phyloP scores from a whole-genome alignment of 73 alveolate genomes.

The Paramecium pentaurelia region DNA sequence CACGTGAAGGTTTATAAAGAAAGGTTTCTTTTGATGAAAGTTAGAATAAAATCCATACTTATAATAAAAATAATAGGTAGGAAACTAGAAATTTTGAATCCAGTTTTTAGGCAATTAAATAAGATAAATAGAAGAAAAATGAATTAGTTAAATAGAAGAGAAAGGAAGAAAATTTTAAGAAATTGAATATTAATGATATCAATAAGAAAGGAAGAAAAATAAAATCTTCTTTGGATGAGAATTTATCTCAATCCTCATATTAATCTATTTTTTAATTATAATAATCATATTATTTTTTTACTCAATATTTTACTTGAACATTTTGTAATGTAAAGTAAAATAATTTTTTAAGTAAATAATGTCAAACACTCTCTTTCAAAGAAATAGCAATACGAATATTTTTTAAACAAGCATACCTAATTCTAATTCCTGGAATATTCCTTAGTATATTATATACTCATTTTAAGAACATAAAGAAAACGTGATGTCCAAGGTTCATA shows the following conservation, averaged over 20 bases:
- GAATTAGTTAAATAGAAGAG: constrained; percentile 8
- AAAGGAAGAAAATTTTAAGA: constrained; percentile 38
- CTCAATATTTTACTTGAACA: background rate
- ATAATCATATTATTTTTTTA: background rate
- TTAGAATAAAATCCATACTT: background rate
- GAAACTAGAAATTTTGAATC: constrained; percentile 1
- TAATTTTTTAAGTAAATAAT: background rate
- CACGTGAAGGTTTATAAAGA: background rate
- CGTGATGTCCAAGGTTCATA: background rate
- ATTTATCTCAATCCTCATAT: constrained; percentile 18
- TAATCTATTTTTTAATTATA: background rate
- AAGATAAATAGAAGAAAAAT: constrained; percentile 15
- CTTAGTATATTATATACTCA: background rate
- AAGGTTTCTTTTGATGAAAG: constrained; percentile 39
- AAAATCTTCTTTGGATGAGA: constrained; percentile 38
- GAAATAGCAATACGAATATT: background rate
- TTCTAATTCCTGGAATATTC: background rate
- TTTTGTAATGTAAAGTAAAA: background rate
- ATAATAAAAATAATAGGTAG: background rate
- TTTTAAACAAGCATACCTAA: background rate
- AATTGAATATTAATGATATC: constrained; percentile 20
- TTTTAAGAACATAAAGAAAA: background rate
- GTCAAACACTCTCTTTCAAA: background rate
- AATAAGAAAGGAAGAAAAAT: constrained; percentile 23
- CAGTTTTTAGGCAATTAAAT: background rate